Evolutionary conservation across 345 rosid species (phyloP).

Genomic region (Linum usitatissimum): DNA sequence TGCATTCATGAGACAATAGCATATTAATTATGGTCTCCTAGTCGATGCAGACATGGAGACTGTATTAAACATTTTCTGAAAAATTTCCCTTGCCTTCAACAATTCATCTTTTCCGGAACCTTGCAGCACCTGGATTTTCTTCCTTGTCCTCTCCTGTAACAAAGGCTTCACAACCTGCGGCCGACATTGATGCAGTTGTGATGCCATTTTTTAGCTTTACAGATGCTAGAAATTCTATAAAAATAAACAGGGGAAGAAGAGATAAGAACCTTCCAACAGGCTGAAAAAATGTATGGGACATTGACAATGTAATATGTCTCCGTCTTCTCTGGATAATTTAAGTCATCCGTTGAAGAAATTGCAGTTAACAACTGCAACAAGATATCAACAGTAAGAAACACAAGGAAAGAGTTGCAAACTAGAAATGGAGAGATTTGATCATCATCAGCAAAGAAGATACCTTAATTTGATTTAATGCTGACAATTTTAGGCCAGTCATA

Average conservation of each 20-base stretch:
- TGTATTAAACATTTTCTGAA: neutral
- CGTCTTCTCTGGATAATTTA: constrained; percentile 10
- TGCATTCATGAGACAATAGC: constrained; percentile 7
- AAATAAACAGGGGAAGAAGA: neutral
- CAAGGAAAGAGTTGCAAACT: neutral
- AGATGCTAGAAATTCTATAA: neutral
- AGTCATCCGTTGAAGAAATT: constrained; percentile 2
- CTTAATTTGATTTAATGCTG: constrained; percentile 9
- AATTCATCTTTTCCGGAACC: constrained; percentile 9
- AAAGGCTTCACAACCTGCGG: constrained; percentile 9
- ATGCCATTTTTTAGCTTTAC: neutral
- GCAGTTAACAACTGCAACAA: constrained; percentile 7
- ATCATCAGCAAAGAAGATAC: neutral
- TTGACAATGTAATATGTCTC: constrained; percentile 9
- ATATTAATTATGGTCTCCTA: neutral
- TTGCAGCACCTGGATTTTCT: constrained; percentile 5
- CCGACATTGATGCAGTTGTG: neutral
- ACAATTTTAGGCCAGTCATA: constrained; percentile 8
- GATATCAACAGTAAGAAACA: neutral
- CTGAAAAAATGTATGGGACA: constrained; percentile 9
- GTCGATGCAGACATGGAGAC: neutral
- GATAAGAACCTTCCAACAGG: constrained; percentile 9
- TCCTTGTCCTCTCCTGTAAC: constrained; percentile 7
- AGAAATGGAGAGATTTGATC: neutral
- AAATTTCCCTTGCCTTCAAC: constrained; percentile 3